Conservation (phyloP, 2,329 filamentous ascomycete genomes). For the Cordyceps cicadae region DNA sequence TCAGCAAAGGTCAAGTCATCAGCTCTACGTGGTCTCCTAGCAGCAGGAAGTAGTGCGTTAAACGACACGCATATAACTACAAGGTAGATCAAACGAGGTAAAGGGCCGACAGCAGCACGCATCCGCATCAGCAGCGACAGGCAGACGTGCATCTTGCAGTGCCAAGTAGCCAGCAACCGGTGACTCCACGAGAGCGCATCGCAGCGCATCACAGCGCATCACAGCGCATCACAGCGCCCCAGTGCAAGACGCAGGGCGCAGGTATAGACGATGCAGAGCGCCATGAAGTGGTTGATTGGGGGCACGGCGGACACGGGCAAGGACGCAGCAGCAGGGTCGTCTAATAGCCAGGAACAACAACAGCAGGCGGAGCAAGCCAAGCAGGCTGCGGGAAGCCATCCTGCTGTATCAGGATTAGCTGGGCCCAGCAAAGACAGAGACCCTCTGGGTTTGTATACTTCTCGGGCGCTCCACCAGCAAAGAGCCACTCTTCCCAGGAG, state of each 20-base stretch:
- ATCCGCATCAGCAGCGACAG: neutral
- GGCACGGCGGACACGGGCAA: neutral
- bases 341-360: neutral
- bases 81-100: neutral
- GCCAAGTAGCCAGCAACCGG: neutral
- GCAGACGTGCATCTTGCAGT: neutral
- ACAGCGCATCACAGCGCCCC: too few relatives aligned
- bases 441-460: too few relatives aligned
- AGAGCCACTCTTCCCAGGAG: slow-evolving; percentile 1
- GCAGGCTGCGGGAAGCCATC: neutral
- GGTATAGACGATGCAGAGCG: slow-evolving; percentile 5
- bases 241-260: too few relatives aligned
- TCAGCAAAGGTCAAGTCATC: neutral
- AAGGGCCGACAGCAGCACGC: neutral
- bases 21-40: neutral
- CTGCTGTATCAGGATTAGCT: neutral
- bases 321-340: neutral
- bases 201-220: too few relatives aligned
- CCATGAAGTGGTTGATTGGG: neutral
- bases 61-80: neutral
- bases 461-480: neutral
- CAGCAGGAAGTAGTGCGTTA: too few relatives aligned
- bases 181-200: neutral
- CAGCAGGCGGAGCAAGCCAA: neutral
- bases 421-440: neutral